Conservation (phyloP, 192 early-diverging fungal genomes). For the Spinellus fusiger region DNA sequence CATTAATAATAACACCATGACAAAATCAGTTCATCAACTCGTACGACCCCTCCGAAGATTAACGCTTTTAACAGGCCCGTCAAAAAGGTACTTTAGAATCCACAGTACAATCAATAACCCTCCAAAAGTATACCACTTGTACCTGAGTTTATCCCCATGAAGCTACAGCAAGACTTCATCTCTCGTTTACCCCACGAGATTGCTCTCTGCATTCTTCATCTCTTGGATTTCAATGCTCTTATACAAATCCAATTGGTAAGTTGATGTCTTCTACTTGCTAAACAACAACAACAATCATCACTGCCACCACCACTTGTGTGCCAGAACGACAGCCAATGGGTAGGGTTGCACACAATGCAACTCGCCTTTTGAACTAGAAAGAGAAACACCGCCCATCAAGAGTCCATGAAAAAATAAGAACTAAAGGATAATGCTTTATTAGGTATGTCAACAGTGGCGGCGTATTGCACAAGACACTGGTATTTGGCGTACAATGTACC, state of each 20-base stretch:
- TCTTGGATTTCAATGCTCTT: conserved; percentile 20
- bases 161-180: conserved; percentile 3
- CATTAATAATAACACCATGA: conserved; percentile 1
- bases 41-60: conserved; percentile 23
- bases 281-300: too few species aligned
- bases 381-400: too few species aligned
- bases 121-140: conserved; percentile 1
- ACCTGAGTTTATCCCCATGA: conserved; percentile 5
- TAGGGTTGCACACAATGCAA: too few species aligned
- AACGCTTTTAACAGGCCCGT: background rate
- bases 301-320: too few species aligned
- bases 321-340: too few species aligned
- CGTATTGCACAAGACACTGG: conserved; percentile 18
- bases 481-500: conserved; percentile 16
- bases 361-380: too few species aligned
- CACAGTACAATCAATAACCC: background rate
- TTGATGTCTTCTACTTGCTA: background rate
- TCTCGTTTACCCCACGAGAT: conserved; percentile 24
- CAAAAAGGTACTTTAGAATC: conserved; percentile 2
- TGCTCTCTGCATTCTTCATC: conserved; percentile 10
- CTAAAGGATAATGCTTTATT: background rate
- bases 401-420: too few species aligned
- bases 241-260: conserved; percentile 27
- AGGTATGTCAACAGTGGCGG: conserved; percentile 24
- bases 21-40: conserved; percentile 16